Percentiles rank a stretch among this genome's conserved stretches.
Conservation (phyloP, 345 rosid genomes). For the Carallia brachiata region DNA sequence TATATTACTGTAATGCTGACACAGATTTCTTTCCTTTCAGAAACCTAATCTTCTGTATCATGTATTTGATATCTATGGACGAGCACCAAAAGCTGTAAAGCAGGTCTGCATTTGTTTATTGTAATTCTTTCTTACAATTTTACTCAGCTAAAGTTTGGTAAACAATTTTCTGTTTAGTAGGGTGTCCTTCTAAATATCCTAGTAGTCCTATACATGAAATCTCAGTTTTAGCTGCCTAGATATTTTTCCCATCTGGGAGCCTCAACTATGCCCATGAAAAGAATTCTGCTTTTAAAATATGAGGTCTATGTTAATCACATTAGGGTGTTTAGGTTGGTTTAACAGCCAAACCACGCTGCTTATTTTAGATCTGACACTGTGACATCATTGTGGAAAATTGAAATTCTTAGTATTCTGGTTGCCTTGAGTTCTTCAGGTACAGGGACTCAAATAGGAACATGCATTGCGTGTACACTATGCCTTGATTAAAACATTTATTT, state of each 20-base stretch:
- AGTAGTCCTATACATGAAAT: neutral
- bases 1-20: conserved; percentile 27
- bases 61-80: conserved; percentile 69
- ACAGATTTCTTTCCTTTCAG: conserved; percentile 40
- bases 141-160: neutral
- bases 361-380: neutral
- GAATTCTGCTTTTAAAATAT: neutral
- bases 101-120: conserved; percentile 48
- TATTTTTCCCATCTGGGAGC: neutral
- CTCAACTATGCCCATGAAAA: neutral
- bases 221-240: neutral
- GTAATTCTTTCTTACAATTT: neutral
- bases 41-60: conserved; percentile 82
- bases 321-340: neutral
- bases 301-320: neutral
- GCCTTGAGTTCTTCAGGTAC: neutral
- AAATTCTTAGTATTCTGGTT: neutral
- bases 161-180: neutral
- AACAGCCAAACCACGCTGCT: neutral
- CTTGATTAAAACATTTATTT: conserved; percentile 1
- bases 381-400: neutral
- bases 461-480: neutral
- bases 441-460: neutral
- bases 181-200: neutral
- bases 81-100: conserved; percentile 75